phyloP scores from a whole-genome alignment of 208 protist genomes.

The Leishmania martiniquensis region DNA sequence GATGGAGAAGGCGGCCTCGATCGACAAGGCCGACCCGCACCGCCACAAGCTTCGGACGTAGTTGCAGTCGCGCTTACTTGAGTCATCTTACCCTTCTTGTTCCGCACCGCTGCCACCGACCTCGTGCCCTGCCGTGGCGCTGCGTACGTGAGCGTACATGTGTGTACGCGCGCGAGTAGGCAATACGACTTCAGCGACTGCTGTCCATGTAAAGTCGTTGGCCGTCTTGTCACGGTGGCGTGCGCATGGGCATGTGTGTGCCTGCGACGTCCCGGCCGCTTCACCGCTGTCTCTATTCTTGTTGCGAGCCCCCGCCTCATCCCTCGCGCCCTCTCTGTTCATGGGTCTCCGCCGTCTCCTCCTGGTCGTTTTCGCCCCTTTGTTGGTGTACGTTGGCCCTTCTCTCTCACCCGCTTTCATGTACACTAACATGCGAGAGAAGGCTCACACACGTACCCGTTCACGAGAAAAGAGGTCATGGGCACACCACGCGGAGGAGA shows the following conservation, averaged over 20 bases:
- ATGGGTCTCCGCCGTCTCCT: background rate
- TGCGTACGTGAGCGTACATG: background rate
- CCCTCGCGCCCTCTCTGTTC: no score
- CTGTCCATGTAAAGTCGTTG: background rate
- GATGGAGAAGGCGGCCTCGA: slow-evolving; percentile 49
- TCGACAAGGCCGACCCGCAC: slow-evolving; percentile 82
- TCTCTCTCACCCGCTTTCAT: background rate
- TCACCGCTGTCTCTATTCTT: background rate
- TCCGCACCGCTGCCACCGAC: background rate
- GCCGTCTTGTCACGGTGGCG: background rate
- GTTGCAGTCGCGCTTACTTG: background rate
- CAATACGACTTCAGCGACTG: background rate
- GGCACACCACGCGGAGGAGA: no score
- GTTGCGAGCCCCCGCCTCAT: no score
- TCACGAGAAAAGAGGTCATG: background rate
- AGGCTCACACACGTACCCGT: background rate
- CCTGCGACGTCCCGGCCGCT: background rate
- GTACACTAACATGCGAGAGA: background rate
- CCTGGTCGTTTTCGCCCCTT: background rate
- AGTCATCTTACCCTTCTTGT: background rate
- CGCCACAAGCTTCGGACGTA: slow-evolving; percentile 59
- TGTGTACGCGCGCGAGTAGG: background rate
- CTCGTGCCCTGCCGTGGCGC: background rate
- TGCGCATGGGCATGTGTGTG: background rate
- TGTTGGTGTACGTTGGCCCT: background rate